Evolutionary conservation across 495 filamentous ascomycete genomes (phyloP).

Genomic region (Talaromyces wortmannii): DNA sequence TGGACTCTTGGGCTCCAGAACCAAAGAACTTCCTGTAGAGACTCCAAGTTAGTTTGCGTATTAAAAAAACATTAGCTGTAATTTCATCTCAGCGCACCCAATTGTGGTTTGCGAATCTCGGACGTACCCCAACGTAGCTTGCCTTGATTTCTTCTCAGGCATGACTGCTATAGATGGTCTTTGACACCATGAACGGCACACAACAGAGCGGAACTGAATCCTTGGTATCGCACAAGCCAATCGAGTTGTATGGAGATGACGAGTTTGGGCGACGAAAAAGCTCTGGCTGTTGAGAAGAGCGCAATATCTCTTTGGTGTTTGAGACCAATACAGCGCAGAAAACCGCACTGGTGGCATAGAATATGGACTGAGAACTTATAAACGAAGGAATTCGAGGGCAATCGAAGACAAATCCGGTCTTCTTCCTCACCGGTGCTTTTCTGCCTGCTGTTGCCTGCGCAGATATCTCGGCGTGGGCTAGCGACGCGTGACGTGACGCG

Average conservation of each 20-base stretch:
- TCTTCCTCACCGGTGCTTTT: background rate
- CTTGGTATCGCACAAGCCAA: background rate
- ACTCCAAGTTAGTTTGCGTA: background rate
- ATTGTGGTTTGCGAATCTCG: constrained; percentile 71
- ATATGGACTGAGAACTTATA: background rate
- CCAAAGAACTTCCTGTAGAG: constrained; percentile 35
- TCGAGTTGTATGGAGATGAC: background rate
- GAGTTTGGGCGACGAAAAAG: background rate
- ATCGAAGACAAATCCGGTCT: background rate
- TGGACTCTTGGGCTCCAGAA: constrained; percentile 18
- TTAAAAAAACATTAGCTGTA: background rate
- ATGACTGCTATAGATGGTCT: constrained; percentile 14
- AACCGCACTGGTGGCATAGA: constrained; percentile 24
- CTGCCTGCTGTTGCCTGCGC: background rate
- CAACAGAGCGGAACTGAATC: background rate
- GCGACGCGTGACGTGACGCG: constrained; percentile 3
- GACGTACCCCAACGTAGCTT: constrained; percentile 93
- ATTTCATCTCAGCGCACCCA: constrained; percentile 54
- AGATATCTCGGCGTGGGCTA: background rate
- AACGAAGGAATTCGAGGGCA: background rate
- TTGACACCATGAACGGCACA: background rate
- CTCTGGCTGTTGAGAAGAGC: background rate
- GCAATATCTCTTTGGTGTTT: background rate
- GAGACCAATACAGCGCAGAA: constrained; percentile 4
- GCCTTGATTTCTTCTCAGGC: constrained; percentile 51